Conservation (phyloP, 257 asterid genomes). For the Solanum piurae region DNA sequence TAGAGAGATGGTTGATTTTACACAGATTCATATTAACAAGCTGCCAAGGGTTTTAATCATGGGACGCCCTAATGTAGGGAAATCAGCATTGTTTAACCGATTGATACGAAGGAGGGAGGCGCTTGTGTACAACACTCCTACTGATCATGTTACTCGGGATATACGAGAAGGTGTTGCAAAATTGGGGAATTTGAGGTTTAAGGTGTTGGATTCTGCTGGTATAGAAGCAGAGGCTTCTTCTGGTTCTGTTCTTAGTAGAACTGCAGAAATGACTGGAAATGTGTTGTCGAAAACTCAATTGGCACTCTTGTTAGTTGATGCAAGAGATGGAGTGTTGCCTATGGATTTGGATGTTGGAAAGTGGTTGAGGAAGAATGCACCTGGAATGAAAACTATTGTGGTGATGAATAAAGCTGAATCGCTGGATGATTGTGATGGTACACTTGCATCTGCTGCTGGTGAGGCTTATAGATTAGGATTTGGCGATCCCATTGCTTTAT, state of each 20-base stretch:
- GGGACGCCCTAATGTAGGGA: slow-evolving; percentile 97
- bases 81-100: slow-evolving; percentile 87
- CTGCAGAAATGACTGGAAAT: slow-evolving; percentile 81
- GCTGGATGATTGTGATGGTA: slow-evolving; percentile 61
- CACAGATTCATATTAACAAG: slow-evolving; percentile 54
- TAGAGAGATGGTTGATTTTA: slow-evolving; percentile 55
- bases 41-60: slow-evolving; percentile 74
- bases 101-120: slow-evolving; percentile 98
- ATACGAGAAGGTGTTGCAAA: slow-evolving; percentile 93
- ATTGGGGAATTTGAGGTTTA: slow-evolving; percentile 79
- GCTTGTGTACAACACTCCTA: slow-evolving; percentile 92
- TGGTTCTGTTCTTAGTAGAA: slow-evolving; percentile 91
- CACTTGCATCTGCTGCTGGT: slow-evolving; percentile 77
- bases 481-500: slow-evolving; percentile 85
- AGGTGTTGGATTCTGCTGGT: slow-evolving; percentile 95
- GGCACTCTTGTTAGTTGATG: slow-evolving; percentile 74
- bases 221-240: slow-evolving; percentile 97
- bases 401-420: slow-evolving; percentile 93
- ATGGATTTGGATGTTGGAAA: slow-evolving; percentile 95
- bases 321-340: slow-evolving; percentile 85
- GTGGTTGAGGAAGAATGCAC: slow-evolving; percentile 89
- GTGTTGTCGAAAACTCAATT: slow-evolving; percentile 60
- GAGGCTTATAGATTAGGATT: slow-evolving; percentile 85
- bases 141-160: slow-evolving; percentile 91
- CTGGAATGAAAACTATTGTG: slow-evolving; percentile 60